These are phyloP conservation scores for Sordariomycetes sp. DNA, from an alignment of 2,329 filamentous ascomycete genomes.

Conservation along the genomic window DNA sequence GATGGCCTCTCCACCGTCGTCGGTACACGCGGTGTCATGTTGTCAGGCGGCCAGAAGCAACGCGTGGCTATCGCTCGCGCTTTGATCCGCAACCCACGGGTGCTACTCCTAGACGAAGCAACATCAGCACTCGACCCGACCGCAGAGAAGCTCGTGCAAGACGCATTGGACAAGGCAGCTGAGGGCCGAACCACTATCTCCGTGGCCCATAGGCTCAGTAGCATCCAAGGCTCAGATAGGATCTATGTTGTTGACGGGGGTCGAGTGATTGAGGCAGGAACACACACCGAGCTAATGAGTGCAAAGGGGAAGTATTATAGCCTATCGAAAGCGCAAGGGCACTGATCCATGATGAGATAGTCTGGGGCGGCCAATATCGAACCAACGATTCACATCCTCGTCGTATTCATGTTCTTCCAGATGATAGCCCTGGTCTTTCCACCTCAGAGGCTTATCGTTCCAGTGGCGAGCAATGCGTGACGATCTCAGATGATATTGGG, in stretches of 20 bases:
- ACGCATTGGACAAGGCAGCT: conserved; percentile 41
- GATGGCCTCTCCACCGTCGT: conserved; percentile 53
- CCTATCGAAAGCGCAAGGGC: too few species aligned
- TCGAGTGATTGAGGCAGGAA: conserved; percentile 19
- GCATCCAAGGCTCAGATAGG: conserved; percentile 29
- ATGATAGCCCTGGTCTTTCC: too few species aligned
- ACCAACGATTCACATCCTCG: too few species aligned
- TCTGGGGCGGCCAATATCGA: too few species aligned
- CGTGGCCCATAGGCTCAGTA: conserved; percentile 34
- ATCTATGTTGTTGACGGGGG: conserved; percentile 34
- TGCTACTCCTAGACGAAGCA: conserved; percentile 63
- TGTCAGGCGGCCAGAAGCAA: conserved; percentile 65
- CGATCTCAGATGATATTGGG: too few species aligned
- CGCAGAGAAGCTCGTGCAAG: conserved; percentile 47
- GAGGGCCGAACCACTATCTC: conserved; percentile 30
- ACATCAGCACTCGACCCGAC: conserved; percentile 59
- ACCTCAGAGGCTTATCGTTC: too few species aligned
- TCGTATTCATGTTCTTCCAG: too few species aligned
- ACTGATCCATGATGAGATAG: too few species aligned
- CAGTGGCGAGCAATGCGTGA: too few species aligned
- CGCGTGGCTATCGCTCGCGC: conserved; percentile 61
- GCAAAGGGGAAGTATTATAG: too few species aligned
- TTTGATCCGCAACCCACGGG: conserved; percentile 50
- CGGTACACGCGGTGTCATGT: too few species aligned
- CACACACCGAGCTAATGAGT: conserved; percentile 14